Conservation (phyloP, 345 rosid species). For the Lenwebbia sp. region DNA sequence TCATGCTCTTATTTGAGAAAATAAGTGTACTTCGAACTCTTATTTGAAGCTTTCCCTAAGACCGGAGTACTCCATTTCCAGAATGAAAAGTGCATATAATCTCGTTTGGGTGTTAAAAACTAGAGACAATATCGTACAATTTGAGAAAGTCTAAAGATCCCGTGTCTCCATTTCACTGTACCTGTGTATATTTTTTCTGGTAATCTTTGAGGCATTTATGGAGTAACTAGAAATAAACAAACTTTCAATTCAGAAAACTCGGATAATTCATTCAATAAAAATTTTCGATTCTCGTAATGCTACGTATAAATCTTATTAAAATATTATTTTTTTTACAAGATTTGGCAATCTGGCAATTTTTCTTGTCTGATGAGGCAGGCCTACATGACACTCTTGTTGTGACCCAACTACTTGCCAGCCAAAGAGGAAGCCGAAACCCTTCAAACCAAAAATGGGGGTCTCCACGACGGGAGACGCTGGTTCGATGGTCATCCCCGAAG, state of each 20-base stretch:
- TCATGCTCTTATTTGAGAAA: too few species aligned
- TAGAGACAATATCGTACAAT: neutral
- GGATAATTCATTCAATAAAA: neutral
- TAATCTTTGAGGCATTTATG: neutral
- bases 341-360: neutral
- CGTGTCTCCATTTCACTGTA: neutral
- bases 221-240: neutral
- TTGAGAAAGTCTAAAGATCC: neutral
- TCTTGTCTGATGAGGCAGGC: neutral
- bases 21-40: too few species aligned
- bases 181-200: neutral
- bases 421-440: neutral
- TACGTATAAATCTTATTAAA: too few species aligned
- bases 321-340: too few species aligned
- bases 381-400: neutral
- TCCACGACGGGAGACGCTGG: neutral
- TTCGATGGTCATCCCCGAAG: neutral
- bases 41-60: too few species aligned
- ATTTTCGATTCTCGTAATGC: neutral
- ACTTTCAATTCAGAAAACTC: neutral
- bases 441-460: neutral
- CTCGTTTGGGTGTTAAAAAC: neutral
- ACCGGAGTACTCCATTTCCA: neutral
- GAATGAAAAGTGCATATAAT: neutral
- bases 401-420: neutral